Evolutionary conservation across 305 asterid genomes (phyloP).

Genomic region (Fraxinus velutina): DNA sequence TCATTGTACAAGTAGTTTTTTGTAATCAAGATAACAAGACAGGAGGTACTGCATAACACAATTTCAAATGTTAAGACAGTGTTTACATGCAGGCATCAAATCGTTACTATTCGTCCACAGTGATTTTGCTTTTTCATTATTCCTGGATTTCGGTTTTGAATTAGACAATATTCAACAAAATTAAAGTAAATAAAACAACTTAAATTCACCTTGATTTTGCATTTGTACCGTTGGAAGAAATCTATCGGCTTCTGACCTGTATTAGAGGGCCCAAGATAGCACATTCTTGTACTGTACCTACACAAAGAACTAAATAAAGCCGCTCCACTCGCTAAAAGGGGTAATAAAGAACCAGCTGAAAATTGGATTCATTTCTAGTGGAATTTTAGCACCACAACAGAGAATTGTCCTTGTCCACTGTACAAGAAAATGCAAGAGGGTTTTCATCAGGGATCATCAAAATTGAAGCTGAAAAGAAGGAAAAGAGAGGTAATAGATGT

Average conservation of each 20-base stretch:
- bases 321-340: constrained; percentile 6
- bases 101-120: neutral
- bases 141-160: neutral
- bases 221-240: neutral
- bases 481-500: constrained; percentile 25
- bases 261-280: constrained; percentile 11
- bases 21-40: neutral
- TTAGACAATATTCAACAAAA: neutral
- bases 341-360: constrained; percentile 11
- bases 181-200: neutral
- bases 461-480: constrained; percentile 29
- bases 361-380: neutral
- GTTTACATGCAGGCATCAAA: neutral
- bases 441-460: constrained; percentile 18
- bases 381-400: neutral
- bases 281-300: neutral
- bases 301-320: constrained; percentile 14
- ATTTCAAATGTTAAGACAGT: neutral
- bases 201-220: neutral
- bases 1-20: too few species aligned
- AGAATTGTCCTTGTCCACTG: neutral
- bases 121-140: neutral
- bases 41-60: neutral
- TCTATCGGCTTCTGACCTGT: constrained; percentile 19
- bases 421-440: constrained; percentile 17